Evolutionary conservation across 106 monocot genomes (phyloP), one percentile per base, ranked within the genome.

Genomic region (Platanthera guangdongensis): DNA sequence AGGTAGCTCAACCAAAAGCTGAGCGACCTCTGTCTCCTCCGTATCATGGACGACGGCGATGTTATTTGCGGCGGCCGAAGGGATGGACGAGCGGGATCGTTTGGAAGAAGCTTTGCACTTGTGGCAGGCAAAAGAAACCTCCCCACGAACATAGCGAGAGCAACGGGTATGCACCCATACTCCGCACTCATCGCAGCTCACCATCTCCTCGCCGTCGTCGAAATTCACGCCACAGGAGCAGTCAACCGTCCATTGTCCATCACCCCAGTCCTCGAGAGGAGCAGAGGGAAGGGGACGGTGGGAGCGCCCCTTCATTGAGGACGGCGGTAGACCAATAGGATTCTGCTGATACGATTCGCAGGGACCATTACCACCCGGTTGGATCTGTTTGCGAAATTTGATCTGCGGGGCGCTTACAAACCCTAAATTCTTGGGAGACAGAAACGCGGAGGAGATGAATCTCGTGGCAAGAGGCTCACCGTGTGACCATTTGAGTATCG

Each of bases 151-250:
- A 78, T 81, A 99, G 25, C 89, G 82, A 47, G 94, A 87, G 81
- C 97, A 94, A 45, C 97, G 94, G 32, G 97, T 99, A 82, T 99
- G 97, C 25, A 94, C 97, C 97, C 97, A 99, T 4, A 99, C 91
- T 30, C 94, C 91, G 86, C 97, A 99, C 82, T 89, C 84, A 78
- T 99, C 94, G 87, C 97, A 99, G 82, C 89, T 85, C 47, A 99
- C 97, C 97, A 99, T 94, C 88, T 99, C 94, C 85, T 99, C 94
- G 74, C 97, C 97, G 75, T 99, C 97, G 79, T 99, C 97, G 82
- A 88, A 99, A 75, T 71, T 99, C 63, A 99, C 89, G 74, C 97
- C 94, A 83, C 97, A 99, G n/a, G 91, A 84, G 82, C 97, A 99
- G 81, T 94, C 97, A 47, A 99, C 97, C 46, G 94, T 99, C 97